Percentiles rank a stretch among this genome's conserved stretches.
phyloP scores from a whole-genome alignment of 2,329 filamentous ascomycete species.

The Pseudogymnoascus sp. region DNA sequence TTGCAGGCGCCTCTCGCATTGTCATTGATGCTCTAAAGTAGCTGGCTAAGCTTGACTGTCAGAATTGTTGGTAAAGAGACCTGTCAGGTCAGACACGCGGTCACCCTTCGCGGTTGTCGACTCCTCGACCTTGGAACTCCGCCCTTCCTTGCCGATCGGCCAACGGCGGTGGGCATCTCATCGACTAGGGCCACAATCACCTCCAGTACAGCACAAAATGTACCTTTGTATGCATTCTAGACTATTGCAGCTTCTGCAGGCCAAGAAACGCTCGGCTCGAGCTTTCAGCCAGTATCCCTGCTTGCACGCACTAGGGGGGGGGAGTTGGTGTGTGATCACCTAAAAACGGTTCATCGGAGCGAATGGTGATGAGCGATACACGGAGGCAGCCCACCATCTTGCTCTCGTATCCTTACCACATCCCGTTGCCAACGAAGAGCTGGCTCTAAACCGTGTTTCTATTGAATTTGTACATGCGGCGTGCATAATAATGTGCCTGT shows the following conservation, averaged over 20 bases:
- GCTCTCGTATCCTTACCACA: background rate
- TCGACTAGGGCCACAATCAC: background rate
- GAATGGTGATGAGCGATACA: background rate
- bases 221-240: background rate
- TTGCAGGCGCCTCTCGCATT: background rate
- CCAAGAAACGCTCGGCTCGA: background rate
- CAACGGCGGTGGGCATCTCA: background rate
- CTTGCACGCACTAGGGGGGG: background rate
- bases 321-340: background rate
- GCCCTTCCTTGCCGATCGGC: background rate
- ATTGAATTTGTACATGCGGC: conserved; percentile 1
- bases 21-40: background rate
- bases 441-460: background rate
- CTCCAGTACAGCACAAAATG: background rate
- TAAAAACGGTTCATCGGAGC: background rate
- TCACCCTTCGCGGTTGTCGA: background rate
- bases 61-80: background rate
- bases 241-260: background rate
- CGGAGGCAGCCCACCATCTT: background rate
- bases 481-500: background rate
- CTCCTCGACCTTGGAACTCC: background rate
- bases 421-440: background rate
- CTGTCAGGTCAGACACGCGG: background rate
- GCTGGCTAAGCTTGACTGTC: background rate
- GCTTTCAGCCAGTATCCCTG: background rate